These are phyloP conservation scores for Akanthomyces uredinophilus DNA, from an alignment of 2,329 filamentous ascomycete species.

Conservation along the genomic window DNA sequence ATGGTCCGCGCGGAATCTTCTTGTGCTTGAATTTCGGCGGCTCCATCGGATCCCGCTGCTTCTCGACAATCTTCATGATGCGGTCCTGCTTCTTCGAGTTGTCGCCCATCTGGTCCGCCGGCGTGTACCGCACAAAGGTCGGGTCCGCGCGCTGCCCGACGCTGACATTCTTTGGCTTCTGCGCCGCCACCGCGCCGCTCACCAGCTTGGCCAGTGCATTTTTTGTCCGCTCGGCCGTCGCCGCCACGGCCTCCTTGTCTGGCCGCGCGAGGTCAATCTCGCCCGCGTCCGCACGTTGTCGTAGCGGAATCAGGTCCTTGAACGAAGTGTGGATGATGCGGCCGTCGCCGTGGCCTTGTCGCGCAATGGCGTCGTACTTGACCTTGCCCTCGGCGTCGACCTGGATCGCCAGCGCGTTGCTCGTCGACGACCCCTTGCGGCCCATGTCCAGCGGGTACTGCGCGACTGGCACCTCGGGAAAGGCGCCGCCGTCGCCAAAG, in stretches of 20 bases:
- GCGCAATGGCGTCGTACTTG: constrained; percentile 92
- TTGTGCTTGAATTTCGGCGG: constrained; percentile 99
- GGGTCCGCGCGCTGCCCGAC: constrained; percentile 74
- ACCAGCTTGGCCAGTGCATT: constrained; percentile 78
- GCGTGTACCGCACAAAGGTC: constrained; percentile 93
- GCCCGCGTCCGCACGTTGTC: constrained; percentile 87
- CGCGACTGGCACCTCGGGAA: constrained; percentile 87
- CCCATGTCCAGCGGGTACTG: constrained; percentile 98
- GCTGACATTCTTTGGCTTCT: constrained; percentile 94
- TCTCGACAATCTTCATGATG: constrained; percentile 96
- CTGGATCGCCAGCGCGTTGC: constrained; percentile 87
- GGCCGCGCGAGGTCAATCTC: constrained; percentile 84
- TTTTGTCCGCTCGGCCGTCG: constrained; percentile 82
- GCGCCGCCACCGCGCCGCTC: constrained; percentile 78
- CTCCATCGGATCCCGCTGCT: constrained; percentile 91
- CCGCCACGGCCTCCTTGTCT: constrained; percentile 75
- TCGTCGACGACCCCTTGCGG: constrained; percentile 64
- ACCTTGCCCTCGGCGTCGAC: constrained; percentile 89
- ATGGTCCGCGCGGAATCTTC: constrained; percentile 90
- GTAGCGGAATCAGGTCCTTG: constrained; percentile 90
- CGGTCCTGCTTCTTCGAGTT: constrained; percentile 83
- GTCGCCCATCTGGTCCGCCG: constrained; percentile 92
- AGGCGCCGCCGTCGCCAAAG: constrained; percentile 93
- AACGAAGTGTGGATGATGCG: constrained; percentile 92
- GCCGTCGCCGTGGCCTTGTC: constrained; percentile 77